These are phyloP conservation scores for Pseudogymnoascus sp. DNA, from an alignment of 2,329 filamentous ascomycete species.

Conservation along the genomic window DNA sequence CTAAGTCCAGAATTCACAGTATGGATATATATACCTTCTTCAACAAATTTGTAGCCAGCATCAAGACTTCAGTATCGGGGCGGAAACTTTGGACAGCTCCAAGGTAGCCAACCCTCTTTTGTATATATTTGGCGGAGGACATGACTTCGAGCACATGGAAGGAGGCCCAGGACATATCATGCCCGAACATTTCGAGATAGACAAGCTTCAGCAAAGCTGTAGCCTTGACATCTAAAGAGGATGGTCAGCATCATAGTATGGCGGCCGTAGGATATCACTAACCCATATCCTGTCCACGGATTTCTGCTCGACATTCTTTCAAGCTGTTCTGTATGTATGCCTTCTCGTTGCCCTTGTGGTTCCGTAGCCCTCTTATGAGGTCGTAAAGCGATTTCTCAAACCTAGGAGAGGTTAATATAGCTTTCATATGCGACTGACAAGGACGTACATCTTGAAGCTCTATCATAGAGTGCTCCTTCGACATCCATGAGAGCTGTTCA, in stretches of 20 bases:
- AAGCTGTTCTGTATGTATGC: constrained; percentile 91
- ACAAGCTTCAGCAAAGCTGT: constrained; percentile 92
- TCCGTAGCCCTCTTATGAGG: constrained; percentile 91
- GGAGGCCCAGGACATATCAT: constrained; percentile 99
- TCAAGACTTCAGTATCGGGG: constrained; percentile 90
- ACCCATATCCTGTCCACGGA: constrained; percentile 91
- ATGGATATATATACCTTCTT: constrained; percentile 61
- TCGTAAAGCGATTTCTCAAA: constrained; percentile 99
- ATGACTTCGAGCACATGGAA: constrained; percentile 99
- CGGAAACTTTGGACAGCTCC: constrained; percentile 94
- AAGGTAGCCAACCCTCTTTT: constrained; percentile 92
- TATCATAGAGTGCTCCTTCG: neutral
- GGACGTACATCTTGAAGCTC: constrained; percentile 7
- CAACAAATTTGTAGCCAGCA: constrained; percentile 92
- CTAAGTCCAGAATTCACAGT: neutral
- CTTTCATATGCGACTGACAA: neutral
- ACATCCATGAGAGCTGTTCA: neutral
- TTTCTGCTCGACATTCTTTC: constrained; percentile 91
- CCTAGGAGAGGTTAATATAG: constrained; percentile 43
- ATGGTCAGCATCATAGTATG: constrained; percentile 14
- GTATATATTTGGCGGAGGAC: constrained; percentile 88
- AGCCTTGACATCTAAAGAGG: constrained; percentile 73
- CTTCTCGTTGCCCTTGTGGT: constrained; percentile 90
- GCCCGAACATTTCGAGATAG: constrained; percentile 97
- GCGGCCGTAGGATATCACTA: constrained; percentile 27